These are phyloP conservation scores for Cynanchum wilfordii DNA, from an alignment of 257 asterid species.

Conservation along the genomic window DNA sequence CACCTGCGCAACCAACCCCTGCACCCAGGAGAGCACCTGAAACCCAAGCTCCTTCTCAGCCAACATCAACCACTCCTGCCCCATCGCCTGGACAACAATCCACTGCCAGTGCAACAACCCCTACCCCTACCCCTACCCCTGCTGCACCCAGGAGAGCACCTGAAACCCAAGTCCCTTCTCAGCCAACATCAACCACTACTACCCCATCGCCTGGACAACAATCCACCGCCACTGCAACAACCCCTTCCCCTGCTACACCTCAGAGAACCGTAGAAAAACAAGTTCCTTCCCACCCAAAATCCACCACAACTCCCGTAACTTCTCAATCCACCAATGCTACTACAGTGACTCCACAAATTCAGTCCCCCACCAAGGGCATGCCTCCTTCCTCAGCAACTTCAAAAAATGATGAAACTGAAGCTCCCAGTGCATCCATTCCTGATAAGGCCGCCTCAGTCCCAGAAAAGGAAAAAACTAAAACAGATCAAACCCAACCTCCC, in stretches of 20 bases:
- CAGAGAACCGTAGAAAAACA: constrained; percentile 2
- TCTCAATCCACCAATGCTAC: constrained; percentile 6
- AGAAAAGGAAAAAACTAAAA: constrained; percentile 1
- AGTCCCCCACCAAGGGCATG: not conserved
- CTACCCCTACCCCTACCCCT: constrained; percentile 5
- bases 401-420: constrained; percentile 16
- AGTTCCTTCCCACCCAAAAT: constrained; percentile 1
- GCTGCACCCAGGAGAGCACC: constrained; percentile 7
- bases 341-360: constrained; percentile 2
- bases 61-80: constrained; percentile 9
- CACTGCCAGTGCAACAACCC: not conserved
- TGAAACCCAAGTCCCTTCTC: constrained; percentile 11
- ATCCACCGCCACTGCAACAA: not conserved
- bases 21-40: constrained; percentile 2
- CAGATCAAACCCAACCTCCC: constrained; percentile 17
- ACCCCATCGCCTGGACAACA: constrained; percentile 12
- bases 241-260: constrained; percentile 8
- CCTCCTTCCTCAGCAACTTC: constrained; percentile 13
- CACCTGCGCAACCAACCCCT: constrained; percentile 11
- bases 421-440: constrained; percentile 4
- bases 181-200: constrained; percentile 10
- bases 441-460: constrained; percentile 2
- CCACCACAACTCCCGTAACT: constrained; percentile 12
- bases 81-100: constrained; percentile 9
- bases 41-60: constrained; percentile 11